Evolutionary conservation across 305 asterid genomes (phyloP).

Genomic region (Fraxinus greggii): DNA sequence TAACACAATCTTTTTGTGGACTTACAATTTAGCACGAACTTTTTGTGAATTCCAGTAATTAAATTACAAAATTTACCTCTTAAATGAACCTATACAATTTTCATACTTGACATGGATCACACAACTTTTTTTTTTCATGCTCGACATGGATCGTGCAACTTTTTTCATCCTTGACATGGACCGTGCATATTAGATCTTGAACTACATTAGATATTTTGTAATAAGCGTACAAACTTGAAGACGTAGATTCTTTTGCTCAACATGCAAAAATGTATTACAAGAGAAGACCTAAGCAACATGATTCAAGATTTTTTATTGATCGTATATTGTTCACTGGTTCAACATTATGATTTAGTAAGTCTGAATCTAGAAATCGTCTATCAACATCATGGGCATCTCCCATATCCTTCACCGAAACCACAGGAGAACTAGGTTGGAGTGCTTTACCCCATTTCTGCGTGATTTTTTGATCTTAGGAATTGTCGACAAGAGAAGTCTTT

Average conservation of each 20-base stretch:
- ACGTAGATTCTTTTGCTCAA: constrained; percentile 88
- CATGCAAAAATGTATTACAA: constrained; percentile 92
- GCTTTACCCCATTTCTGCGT: neutral
- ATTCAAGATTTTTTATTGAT: constrained; percentile 72
- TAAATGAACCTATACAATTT: neutral
- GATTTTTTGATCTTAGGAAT: neutral
- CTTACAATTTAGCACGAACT: neutral
- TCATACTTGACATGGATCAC: neutral
- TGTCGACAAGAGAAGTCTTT: constrained; percentile 43
- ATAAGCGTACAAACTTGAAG: constrained; percentile 29
- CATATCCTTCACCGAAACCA: constrained; percentile 39
- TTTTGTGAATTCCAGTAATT: neutral
- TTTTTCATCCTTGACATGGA: neutral
- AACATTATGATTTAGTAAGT: constrained; percentile 59
- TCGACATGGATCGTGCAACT: neutral
- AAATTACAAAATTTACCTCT: too few relatives aligned
- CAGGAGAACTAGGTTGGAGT: neutral
- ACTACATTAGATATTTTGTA: neutral
- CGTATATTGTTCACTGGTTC: constrained; percentile 82
- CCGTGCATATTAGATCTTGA: neutral
- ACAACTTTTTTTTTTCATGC: neutral
- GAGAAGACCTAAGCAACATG: constrained; percentile 85
- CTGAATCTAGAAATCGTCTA: constrained; percentile 54
- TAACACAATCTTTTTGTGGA: neutral
- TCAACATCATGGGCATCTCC: constrained; percentile 56